Base-by-base conservation (phyloP, 192 early-diverging fungal species). In the Rhizophagus sp. region DNA sequence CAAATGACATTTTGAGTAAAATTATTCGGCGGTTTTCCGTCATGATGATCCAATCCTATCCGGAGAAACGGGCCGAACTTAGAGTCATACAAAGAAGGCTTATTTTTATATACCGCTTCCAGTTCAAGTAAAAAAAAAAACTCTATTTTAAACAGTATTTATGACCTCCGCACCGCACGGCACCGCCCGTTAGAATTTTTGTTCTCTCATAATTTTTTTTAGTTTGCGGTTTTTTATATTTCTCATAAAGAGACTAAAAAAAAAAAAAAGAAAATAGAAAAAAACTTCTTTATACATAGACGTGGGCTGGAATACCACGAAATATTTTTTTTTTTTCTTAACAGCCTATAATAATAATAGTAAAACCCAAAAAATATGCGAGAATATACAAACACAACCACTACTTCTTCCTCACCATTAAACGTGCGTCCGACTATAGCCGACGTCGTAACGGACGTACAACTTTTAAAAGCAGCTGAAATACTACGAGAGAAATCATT, bases 21-120 rank as follows among this genome's bases (percentile, higher is more conserved):
- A 22, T 67, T 13, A 67, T 25, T 25, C 65, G 25, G 24, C 27
- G 65, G 65, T 25, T 33, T 67, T 49, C 71, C 71, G 34, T 47
- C 13, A 73, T 17, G 13, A 41, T 77, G 61, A 66, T 65, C n/a
- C 49, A 77, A 65, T 77, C 63, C 75, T 61, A 65, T 79, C 77
- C 77, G 77, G 77, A 79, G 77, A 69, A 52, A 69, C 66, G 77
- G 66, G 41, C 77, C 77, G 77, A 68, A 44, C 22, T 75, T 50
- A 30, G 33, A 69, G 67, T 66, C 77, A 66, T 69, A 79, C 77
- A 61, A 25, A 71, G 22, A 34, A 52, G 27, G 34, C 61, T 52
- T 57, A 19, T 57, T 57, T 12, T 52, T 15, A n/a, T 49, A 49
- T n/a, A n/a, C n/a, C n/a, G n/a, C n/a, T 12, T 13, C 13, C 47